phyloP scores from a whole-genome alignment of 345 rosid species.

The Zanthoxylum bungeanum region DNA sequence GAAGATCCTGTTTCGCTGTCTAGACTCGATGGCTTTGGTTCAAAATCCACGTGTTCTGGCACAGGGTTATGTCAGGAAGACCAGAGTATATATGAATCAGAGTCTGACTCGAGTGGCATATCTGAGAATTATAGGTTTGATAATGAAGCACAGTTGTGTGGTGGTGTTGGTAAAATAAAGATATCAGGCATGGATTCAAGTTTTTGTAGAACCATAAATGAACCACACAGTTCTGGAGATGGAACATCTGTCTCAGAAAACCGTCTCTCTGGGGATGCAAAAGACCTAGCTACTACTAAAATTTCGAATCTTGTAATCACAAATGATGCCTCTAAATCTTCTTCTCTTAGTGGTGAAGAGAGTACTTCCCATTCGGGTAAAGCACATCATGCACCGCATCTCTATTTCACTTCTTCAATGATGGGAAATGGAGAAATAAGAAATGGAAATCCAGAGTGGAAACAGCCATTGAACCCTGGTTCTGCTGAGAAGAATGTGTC shows the following conservation, averaged over 20 bases:
- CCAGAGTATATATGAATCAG: slow-evolving; percentile 34
- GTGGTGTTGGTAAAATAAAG: slow-evolving; percentile 10
- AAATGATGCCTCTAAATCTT: slow-evolving; percentile 30
- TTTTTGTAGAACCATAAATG: slow-evolving; percentile 23
- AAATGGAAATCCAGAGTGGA: slow-evolving; percentile 36
- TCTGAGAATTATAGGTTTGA: slow-evolving; percentile 22
- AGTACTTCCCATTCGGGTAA: slow-evolving; percentile 26
- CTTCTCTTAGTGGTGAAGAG: slow-evolving; percentile 24
- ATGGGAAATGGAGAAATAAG: slow-evolving; percentile 37
- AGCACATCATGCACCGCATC: slow-evolving; percentile 42
- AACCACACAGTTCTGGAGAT: slow-evolving; percentile 22
- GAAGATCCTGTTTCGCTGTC: slow-evolving; percentile 44
- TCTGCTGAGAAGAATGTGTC: slow-evolving; percentile 21
- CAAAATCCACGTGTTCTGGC: slow-evolving; percentile 26
- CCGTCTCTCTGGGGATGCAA: slow-evolving; percentile 49
- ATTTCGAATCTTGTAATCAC: slow-evolving; percentile 32
- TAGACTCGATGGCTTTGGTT: slow-evolving; percentile 36
- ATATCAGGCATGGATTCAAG: slow-evolving; percentile 19
- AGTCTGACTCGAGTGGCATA: slow-evolving; percentile 25
- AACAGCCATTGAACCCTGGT: slow-evolving; percentile 22
- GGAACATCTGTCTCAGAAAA: slow-evolving; percentile 36
- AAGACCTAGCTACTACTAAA: slow-evolving; percentile 50
- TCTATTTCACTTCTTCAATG: slow-evolving; percentile 23
- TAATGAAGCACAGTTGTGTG: slow-evolving; percentile 18
- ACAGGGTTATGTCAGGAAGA: slow-evolving; percentile 44